A percentile compares a stretch with the other conserved stretches of the same genome.
phyloP scores from a whole-genome alignment of 108 stramenopile genomes.

The Conticribra guillardii region DNA sequence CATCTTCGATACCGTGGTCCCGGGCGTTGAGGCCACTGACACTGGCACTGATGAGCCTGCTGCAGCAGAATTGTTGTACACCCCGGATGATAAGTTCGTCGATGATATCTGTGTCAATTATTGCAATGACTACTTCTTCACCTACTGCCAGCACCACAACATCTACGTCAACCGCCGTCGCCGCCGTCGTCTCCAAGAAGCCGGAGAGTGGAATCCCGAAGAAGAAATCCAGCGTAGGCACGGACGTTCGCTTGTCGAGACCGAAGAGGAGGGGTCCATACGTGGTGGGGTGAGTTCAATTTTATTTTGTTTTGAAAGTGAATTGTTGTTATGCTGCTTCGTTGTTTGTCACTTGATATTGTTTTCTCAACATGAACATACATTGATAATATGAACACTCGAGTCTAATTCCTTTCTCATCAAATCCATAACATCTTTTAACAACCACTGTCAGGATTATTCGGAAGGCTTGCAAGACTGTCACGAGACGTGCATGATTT shows the following conservation, averaged over 20 bases:
- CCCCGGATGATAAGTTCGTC: not conserved
- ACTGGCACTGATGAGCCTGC: not conserved
- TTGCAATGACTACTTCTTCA: not conserved
- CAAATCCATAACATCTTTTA: not conserved
- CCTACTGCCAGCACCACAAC: not conserved
- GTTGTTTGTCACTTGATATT: not conserved
- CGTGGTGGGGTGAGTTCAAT: not conserved
- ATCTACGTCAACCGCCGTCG: not conserved
- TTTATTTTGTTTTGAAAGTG: not conserved
- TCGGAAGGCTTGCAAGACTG: not conserved
- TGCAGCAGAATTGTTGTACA: not conserved
- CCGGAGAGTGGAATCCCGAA: not conserved
- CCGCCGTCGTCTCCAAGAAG: not conserved
- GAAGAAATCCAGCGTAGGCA: not conserved
- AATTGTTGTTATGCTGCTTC: not conserved
- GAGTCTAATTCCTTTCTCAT: not conserved
- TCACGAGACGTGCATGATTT: not conserved
- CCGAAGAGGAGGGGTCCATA: not conserved
- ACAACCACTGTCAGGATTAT: not conserved
- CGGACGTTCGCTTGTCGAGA: not conserved
- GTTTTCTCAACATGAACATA: not conserved
- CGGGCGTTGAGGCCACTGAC: no score
- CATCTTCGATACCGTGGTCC: no score
- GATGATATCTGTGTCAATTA: not conserved
- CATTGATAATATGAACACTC: not conserved